Evolutionary conservation across 192 early-diverging fungal genomes (phyloP).

Genomic region (Podila epicladia): DNA sequence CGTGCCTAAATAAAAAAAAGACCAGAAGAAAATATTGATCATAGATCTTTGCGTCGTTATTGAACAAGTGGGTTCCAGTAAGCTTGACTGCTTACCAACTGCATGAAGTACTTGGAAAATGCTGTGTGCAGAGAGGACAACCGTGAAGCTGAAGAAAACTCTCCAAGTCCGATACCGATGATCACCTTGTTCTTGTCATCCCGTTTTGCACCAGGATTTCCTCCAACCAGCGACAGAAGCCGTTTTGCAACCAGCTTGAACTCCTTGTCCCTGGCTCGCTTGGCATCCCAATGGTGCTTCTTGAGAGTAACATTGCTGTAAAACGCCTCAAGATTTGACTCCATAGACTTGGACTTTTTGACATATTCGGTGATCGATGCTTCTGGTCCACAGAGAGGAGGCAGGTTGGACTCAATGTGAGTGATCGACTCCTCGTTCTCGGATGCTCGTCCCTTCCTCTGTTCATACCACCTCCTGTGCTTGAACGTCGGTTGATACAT

Average conservation of each 20-base stretch:
- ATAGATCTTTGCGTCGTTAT: too few relatives aligned
- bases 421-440: not conserved
- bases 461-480: conserved; percentile 12
- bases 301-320: conserved; percentile 9
- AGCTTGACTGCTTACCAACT: conserved; percentile 6
- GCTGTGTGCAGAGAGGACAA: conserved; percentile 17
- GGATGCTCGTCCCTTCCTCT: not conserved
- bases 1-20: conserved; percentile 4
- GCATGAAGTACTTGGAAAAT: conserved; percentile 13
- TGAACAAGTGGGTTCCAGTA: too few relatives aligned
- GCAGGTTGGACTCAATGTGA: conserved; percentile 8
- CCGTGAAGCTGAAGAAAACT: conserved; percentile 12
- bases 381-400: conserved; percentile 12
- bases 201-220: conserved; percentile 9
- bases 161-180: conserved; percentile 12
- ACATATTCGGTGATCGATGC: conserved; percentile 4
- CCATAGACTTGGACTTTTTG: not conserved
- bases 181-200: conserved; percentile 4
- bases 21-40: too few relatives aligned
- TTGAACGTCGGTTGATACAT: conserved; percentile 16
- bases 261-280: conserved; percentile 8
- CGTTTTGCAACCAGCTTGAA: conserved; percentile 10
- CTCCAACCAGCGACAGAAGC: conserved; percentile 9
- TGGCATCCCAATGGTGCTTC: conserved; percentile 5
- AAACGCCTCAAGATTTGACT: conserved; percentile 6